Conservation (phyloP, 768 basidiomycete species). For the Lactarius evosmus region DNA sequence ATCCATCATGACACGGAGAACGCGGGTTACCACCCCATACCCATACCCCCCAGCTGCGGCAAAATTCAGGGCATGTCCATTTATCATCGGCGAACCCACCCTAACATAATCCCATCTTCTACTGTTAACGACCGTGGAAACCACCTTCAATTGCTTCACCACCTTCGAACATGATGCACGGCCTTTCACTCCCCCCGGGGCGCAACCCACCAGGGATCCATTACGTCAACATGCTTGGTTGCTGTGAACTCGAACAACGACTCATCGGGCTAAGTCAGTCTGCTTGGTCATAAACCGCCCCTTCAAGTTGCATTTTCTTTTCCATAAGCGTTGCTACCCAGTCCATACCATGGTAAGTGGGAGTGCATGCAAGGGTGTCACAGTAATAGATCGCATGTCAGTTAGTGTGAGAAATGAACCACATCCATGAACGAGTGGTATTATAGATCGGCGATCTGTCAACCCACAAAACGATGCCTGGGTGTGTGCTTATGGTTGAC, state of each 20-base stretch:
- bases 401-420: conserved; percentile 6
- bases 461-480: not conserved
- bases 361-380: not conserved
- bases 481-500: not conserved
- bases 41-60: not conserved
- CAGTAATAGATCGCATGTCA: conserved; percentile 1
- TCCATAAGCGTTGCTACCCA: not conserved
- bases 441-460: conserved; percentile 16
- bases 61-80: conserved; percentile 19
- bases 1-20: conserved; percentile 19
- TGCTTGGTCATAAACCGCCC: not conserved
- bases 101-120: conserved; percentile 5
- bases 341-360: not conserved
- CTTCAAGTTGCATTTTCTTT: not conserved
- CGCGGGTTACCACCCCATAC: not conserved
- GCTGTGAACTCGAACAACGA: not conserved
- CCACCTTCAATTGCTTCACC: not conserved
- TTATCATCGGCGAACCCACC: not conserved
- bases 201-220: not conserved
- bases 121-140: not conserved
- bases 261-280: not conserved
- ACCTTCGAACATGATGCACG: conserved; percentile 17
- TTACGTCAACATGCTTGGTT: conserved; percentile 22
- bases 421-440: not conserved
- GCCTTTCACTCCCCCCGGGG: conserved; percentile 4